A percentile compares a stretch with the other conserved stretches of the same genome.
phyloP scores from a whole-genome alignment of 208 protist genomes.

The Trypanosoma mega region DNA sequence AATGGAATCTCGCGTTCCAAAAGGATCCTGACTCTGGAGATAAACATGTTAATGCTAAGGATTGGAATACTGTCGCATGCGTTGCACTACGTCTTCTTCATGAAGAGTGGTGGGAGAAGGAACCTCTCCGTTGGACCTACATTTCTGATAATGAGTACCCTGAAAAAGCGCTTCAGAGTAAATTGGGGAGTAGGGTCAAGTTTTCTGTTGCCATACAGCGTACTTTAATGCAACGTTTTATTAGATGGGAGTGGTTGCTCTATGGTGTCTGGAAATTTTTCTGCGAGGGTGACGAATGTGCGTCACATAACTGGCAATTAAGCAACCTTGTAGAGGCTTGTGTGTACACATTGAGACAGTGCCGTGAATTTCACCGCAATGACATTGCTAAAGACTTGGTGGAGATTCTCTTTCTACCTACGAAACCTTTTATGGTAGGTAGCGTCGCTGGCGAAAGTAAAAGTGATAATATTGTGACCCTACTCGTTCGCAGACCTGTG shows the following conservation, averaged over 20 bases:
- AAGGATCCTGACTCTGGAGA: background rate
- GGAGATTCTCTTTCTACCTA: slow-evolving; percentile 26
- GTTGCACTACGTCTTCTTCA: slow-evolving; percentile 7
- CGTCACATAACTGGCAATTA: background rate
- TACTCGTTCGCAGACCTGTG: slow-evolving; percentile 3
- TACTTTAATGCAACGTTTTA: slow-evolving; percentile 19
- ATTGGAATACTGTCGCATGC: slow-evolving; percentile 15
- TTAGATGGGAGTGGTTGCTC: slow-evolving; percentile 30
- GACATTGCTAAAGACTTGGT: slow-evolving; percentile 31
- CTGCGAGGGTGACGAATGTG: background rate
- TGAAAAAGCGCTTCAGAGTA: background rate
- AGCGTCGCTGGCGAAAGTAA: background rate
- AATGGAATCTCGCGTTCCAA: background rate
- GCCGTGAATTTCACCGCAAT: slow-evolving; percentile 24
- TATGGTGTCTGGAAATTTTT: slow-evolving; percentile 16
- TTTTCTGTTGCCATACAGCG: background rate
- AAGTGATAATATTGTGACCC: background rate
- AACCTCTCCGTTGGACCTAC: background rate
- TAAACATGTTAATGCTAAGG: background rate
- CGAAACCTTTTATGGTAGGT: slow-evolving; percentile 8
- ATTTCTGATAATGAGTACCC: background rate
- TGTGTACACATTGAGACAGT: slow-evolving; percentile 11
- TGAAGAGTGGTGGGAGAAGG: background rate
- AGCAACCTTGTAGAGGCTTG: slow-evolving; percentile 17
- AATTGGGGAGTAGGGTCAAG: too few relatives aligned